These are phyloP conservation scores for Metrosideros polymorpha DNA, from an alignment of 441 rosid species.

Conservation along the genomic window DNA sequence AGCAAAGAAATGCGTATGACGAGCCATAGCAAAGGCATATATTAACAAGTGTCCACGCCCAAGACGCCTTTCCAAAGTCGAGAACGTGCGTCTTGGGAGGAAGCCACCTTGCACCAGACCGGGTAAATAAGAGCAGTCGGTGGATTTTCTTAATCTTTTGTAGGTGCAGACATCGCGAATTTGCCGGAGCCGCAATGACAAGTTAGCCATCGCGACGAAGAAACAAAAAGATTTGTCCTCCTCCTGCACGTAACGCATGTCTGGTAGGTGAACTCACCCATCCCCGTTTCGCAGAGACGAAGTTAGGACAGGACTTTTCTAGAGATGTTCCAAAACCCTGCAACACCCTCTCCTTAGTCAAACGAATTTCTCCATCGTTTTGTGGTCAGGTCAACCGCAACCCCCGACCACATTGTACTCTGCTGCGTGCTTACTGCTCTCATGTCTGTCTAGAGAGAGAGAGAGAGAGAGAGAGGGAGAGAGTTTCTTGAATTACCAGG, in stretches of 20 bases:
- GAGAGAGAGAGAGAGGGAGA: background rate
- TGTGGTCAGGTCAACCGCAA: background rate
- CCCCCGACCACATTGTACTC: background rate
- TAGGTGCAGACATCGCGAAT: background rate
- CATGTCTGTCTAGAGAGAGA: background rate
- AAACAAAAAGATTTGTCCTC: background rate
- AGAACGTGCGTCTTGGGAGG: background rate
- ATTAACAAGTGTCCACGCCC: background rate
- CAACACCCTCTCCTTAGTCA: background rate
- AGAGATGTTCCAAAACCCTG: background rate
- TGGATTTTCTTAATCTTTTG: background rate
- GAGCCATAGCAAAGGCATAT: background rate
- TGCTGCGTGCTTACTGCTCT: background rate
- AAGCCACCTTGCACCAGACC: background rate
- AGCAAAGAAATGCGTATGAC: background rate
- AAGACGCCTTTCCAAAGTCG: background rate
- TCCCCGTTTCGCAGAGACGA: background rate
- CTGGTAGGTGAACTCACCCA: background rate
- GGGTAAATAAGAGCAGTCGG: background rate
- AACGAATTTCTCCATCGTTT: background rate
- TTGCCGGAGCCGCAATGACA: background rate
- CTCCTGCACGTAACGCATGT: background rate
- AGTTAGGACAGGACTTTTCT: background rate
- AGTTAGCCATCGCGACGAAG: background rate
- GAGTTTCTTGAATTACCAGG: background rate